Conservation (phyloP, 371 early-diverging fungal species). For the Mortierella sp. region DNA sequence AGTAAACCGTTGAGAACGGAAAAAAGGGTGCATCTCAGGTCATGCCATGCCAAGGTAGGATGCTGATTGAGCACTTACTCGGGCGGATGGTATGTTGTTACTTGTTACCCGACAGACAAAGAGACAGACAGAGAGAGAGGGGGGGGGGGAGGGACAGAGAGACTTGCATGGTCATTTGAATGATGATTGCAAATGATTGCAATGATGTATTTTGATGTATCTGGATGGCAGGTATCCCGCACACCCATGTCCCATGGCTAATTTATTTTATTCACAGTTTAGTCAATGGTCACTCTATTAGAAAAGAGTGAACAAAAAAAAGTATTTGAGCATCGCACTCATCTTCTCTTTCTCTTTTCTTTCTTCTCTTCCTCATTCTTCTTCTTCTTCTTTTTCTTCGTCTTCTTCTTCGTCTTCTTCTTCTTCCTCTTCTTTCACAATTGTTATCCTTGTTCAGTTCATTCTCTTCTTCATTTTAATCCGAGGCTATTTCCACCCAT, state of each 20-base stretch:
- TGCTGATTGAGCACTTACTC: too few relatives aligned
- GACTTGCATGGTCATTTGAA: too few relatives aligned
- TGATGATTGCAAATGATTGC: background rate
- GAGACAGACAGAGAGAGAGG: too few relatives aligned
- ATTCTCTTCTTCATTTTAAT: background rate
- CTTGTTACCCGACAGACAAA: too few relatives aligned
- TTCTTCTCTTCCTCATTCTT: constrained; percentile 2
- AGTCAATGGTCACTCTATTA: background rate
- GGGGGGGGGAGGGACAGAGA: too few relatives aligned
- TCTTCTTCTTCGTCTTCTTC: constrained; percentile 2
- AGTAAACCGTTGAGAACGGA: too few relatives aligned
- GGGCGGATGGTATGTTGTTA: too few relatives aligned
- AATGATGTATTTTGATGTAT: constrained; percentile 1
- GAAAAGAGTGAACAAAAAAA: constrained; percentile 14
- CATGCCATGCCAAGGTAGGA: too few relatives aligned
- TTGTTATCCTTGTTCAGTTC: background rate
- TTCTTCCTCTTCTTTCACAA: background rate
- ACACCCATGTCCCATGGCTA: background rate
- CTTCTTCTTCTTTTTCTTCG: background rate
- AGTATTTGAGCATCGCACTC: constrained; percentile 35
- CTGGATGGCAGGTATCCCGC: background rate
- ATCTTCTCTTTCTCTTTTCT: background rate
- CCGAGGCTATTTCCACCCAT: background rate
- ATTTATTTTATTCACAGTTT: background rate
- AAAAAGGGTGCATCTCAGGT: too few relatives aligned